A percentile compares a stretch with the other conserved stretches of the same genome.
Evolutionary conservation across 1,284 basidiomycete genomes (phyloP).

Genomic region (Trichosporon sp.): DNA sequence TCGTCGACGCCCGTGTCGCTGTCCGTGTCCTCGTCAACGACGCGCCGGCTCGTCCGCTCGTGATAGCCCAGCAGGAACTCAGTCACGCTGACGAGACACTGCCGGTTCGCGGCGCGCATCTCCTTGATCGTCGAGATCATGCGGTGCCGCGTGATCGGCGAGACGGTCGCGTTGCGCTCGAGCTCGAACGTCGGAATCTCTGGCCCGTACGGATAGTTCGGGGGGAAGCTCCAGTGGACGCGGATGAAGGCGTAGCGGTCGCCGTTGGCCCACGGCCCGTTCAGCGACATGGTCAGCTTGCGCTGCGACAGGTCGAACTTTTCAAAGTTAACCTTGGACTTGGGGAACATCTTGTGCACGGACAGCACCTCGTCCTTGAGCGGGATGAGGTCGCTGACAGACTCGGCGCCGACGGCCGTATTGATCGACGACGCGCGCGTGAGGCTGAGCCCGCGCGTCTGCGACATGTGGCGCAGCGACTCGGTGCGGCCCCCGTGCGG

Average conservation of each 20-base stretch:
- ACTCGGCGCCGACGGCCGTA: not conserved
- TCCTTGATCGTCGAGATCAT: constrained; percentile 69
- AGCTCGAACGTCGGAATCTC: constrained; percentile 74
- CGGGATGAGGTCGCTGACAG: constrained; percentile 52
- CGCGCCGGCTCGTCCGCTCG: constrained; percentile 35
- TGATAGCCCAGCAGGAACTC: constrained; percentile 66
- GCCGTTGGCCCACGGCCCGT: constrained; percentile 83
- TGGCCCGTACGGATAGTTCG: constrained; percentile 66
- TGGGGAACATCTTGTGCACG: constrained; percentile 65
- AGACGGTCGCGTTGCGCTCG: constrained; percentile 74
- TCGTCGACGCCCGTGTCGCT: constrained; percentile 35
- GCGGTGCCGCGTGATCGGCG: constrained; percentile 66
- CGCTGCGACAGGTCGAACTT: constrained; percentile 79
- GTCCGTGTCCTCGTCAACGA: constrained; percentile 43
- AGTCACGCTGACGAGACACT: constrained; percentile 76
- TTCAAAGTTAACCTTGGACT: constrained; percentile 73
- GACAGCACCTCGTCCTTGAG: constrained; percentile 81
- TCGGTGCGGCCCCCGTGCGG: not conserved
- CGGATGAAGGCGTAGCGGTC: constrained; percentile 60
- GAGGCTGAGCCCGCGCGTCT: constrained; percentile 7
- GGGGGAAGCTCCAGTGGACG: constrained; percentile 84
- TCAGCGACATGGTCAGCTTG: constrained; percentile 76
- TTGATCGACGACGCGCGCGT: constrained; percentile 4
- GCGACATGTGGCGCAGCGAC: not conserved
- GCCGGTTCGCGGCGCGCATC: constrained; percentile 64